Conservation (phyloP, 164 flowering plant genomes). For the Stephania japonica region DNA sequence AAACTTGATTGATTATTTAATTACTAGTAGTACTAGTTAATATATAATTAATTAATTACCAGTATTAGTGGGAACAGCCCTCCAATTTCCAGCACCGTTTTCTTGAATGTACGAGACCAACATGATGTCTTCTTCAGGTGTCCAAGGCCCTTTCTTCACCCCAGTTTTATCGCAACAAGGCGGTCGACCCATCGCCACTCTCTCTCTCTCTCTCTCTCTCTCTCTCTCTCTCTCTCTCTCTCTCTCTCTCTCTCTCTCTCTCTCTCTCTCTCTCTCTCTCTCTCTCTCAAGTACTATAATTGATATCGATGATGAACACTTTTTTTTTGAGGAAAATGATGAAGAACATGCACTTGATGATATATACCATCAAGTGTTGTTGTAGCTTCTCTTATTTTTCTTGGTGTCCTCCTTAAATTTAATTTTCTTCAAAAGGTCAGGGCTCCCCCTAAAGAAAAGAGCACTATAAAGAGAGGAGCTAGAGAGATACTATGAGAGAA, state of each 20-base stretch:
- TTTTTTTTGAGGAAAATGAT: too few relatives aligned
- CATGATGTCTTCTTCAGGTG: constrained; percentile 93
- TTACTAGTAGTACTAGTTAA: background rate
- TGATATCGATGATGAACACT: background rate
- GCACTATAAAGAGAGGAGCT: background rate
- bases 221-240: too few relatives aligned
- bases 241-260: too few relatives aligned
- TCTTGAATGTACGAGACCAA: constrained; percentile 85
- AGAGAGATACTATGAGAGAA: background rate
- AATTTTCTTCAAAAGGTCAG: background rate
- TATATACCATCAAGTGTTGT: background rate
- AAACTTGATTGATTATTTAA: background rate
- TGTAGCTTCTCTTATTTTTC: background rate
- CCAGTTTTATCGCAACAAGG: constrained; percentile 91
- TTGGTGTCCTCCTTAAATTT: background rate
- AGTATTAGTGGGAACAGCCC: constrained; percentile 80
- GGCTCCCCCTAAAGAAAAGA: constrained; percentile 6
- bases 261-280: too few relatives aligned
- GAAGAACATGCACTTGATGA: background rate
- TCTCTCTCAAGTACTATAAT: too few relatives aligned
- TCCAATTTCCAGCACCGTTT: constrained; percentile 95
- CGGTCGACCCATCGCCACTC: constrained; percentile 69
- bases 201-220: background rate
- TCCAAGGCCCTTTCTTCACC: constrained; percentile 98
- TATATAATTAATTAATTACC: constrained; percentile 32